Evolutionary conservation across 768 basidiomycete species (phyloP).

Genomic region (Lactarius vividus): DNA sequence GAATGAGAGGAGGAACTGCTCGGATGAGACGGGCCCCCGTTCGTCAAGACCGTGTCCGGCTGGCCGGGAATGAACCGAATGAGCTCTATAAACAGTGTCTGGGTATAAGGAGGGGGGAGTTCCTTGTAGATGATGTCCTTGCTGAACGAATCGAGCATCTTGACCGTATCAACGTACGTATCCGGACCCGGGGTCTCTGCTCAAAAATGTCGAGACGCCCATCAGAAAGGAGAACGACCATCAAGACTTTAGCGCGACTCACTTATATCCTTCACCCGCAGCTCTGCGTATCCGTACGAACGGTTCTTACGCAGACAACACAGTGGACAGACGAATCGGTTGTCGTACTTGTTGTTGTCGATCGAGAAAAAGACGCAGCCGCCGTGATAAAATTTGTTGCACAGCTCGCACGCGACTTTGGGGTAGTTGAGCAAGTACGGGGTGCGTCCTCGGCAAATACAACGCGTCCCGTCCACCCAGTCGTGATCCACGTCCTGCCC

Average conservation of each 20-base stretch:
- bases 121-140: conserved; percentile 69
- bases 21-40: conserved; percentile 27
- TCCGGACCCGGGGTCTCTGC: conserved; percentile 50
- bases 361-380: conserved; percentile 72
- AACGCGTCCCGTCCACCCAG: conserved; percentile 72
- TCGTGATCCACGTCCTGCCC: conserved; percentile 74
- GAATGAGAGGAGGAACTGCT: conserved; percentile 29
- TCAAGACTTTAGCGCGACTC: conserved; percentile 30
- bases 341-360: conserved; percentile 38
- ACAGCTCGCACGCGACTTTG: conserved; percentile 63
- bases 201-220: conserved; percentile 28
- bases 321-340: conserved; percentile 66
- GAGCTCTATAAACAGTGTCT: conserved; percentile 74
- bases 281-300: conserved; percentile 69
- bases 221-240: not conserved
- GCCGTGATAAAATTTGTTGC: conserved; percentile 65
- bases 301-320: conserved; percentile 75
- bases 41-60: conserved; percentile 40
- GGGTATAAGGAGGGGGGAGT: conserved; percentile 58
- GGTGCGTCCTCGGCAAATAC: conserved; percentile 74
- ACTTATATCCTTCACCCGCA: conserved; percentile 68
- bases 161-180: conserved; percentile 65
- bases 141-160: conserved; percentile 73
- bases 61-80: conserved; percentile 58
- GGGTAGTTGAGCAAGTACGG: conserved; percentile 58